A percentile compares a stretch with the other conserved stretches of the same genome.
Evolutionary conservation across 768 basidiomycete genomes (phyloP).

Genomic region (Cystobasidiopsis lactophilus): DNA sequence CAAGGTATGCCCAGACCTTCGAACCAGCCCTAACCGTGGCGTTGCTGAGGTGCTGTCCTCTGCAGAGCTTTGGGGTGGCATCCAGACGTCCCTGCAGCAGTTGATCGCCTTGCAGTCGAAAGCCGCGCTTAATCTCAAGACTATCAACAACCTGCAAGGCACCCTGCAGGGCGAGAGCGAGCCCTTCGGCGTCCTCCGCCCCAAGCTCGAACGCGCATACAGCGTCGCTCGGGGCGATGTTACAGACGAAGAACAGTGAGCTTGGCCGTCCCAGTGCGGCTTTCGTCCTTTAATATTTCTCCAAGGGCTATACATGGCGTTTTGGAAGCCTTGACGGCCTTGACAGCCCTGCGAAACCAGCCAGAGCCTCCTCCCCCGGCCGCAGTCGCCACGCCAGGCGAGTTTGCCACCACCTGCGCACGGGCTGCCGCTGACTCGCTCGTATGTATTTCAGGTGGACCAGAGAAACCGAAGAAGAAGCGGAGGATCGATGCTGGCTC

Average conservation of each 20-base stretch:
- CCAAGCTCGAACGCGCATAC: neutral
- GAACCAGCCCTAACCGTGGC: no score
- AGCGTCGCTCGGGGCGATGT: neutral
- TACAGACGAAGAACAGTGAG: neutral
- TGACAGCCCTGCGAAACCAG: no score
- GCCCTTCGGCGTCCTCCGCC: neutral
- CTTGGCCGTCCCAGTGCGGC: neutral
- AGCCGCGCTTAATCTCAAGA: neutral
- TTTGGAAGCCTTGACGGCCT: no score
- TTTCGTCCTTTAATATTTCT: neutral
- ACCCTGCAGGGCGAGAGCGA: neutral
- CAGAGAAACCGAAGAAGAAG: slow-evolving; percentile 1
- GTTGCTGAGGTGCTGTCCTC: no score
- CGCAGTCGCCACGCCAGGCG: neutral
- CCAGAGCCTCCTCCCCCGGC: neutral
- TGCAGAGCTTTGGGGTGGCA: no score
- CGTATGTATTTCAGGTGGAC: neutral
- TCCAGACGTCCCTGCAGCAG: neutral
- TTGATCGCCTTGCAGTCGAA: neutral
- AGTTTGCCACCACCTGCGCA: neutral
- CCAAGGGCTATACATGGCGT: no score
- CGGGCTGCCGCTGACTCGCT: neutral
- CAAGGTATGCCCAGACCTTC: no score
- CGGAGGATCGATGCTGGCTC: neutral
- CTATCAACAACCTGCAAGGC: neutral